Evolutionary conservation across 768 basidiomycete genomes (phyloP).

Genomic region (Coprinellus micaceus): DNA sequence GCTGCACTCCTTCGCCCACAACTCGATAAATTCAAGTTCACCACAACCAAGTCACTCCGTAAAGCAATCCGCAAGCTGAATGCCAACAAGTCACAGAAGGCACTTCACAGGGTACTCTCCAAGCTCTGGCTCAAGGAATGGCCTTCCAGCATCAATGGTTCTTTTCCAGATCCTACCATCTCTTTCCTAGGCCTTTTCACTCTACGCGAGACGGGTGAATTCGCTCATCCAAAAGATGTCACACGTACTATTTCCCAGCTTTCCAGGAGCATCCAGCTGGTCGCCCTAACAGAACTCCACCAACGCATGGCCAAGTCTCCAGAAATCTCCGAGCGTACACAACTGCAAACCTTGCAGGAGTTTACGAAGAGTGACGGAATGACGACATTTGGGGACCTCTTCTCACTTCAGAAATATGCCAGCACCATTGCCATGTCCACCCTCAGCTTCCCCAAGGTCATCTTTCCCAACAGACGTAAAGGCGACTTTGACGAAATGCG

Average conservation of each 20-base stretch:
- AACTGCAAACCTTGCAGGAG: background rate
- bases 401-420: background rate
- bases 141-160: background rate
- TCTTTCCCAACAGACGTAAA: background rate
- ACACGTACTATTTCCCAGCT: background rate
- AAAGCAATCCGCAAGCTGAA: background rate
- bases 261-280: background rate
- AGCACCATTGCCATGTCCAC: background rate
- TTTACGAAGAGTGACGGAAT: background rate
- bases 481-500: background rate
- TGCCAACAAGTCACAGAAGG: background rate
- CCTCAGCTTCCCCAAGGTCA: background rate
- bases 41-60: background rate
- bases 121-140: background rate
- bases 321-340: background rate
- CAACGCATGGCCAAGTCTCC: background rate
- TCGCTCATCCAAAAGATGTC: background rate
- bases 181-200: background rate
- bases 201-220: background rate
- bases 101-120: background rate
- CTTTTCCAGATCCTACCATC: background rate
- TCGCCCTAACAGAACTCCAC: background rate
- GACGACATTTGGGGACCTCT: background rate
- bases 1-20: background rate
- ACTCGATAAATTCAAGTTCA: background rate